Evolutionary conservation across 495 filamentous ascomycete species (phyloP), one percentile per base, ranked within the genome.

Genomic region (Penicillium canariense): DNA sequence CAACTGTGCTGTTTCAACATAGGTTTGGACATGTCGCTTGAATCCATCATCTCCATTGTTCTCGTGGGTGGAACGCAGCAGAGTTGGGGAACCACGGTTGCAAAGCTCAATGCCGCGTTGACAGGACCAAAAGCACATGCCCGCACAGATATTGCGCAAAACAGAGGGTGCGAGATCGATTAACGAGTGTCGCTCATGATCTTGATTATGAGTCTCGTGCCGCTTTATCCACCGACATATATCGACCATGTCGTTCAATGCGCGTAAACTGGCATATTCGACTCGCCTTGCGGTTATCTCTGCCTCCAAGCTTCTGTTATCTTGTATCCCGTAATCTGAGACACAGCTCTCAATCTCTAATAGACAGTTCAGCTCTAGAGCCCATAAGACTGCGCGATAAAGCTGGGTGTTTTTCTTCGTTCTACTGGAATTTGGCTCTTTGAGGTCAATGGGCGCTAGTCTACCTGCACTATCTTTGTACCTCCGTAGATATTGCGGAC

Each of bases 261-360:
- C 52, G 30, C 43, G 43, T 3, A 54, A 72, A 34, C 72, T 60
- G 31, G 71, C 75, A 47, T 76, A 75, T 60, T 75, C 76, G 68
- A 79, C 53, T n/a, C 44, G 58, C 11, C 11, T 1, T 20, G 43
- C 11, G 9, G 22, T 30, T 14, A 51, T 40, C 12, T 56, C 47
- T 34, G 39, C 53, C 14, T 10, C 12, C 8, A 60, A 22, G 4
- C 12, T 6, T 6, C 3, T 11, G 3, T 31, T 52, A 9, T 60
- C 27, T n/a, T 48, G 2, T 4, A 60, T 40, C 17, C 52, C 57
- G 39, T 31, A 56, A 0, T 56, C 32, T 1, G 40, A 22, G 15
- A 60, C 47, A 46, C 2, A 50, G 18, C 26, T 25, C 45, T 60
- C 57, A 3, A 60, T 30, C 9, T 60, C 48, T 23, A 60, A 23